Evolutionary conservation across 1,284 basidiomycete species (phyloP), one percentile per base, ranked within the genome.

Genomic region (Cutaneotrichosporon curvatum): DNA sequence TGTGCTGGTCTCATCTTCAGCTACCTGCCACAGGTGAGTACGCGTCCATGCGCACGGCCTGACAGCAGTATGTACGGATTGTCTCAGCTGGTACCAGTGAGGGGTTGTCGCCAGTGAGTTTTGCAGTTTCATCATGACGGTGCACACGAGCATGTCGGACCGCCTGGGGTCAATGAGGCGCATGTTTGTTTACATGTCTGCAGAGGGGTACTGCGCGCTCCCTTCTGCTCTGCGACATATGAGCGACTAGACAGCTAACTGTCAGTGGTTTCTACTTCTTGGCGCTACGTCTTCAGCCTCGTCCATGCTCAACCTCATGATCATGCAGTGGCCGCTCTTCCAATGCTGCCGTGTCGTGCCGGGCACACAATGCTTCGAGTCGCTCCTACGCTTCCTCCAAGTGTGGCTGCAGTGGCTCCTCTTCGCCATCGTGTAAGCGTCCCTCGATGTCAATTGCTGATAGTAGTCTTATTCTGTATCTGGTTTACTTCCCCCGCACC

Each of bases 271-370:
- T 67, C 74, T 97, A n/a, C 76, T 97, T 2, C 78, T 97, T 0
- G 95, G 95, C 10, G 85, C 86, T 48, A 94, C 88, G 1, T 85
- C 84, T 10, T 79, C 81, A 14, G 83, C 85, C 1, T 82, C 85
- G 1, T 84, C 79, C 0, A 79, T 89, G 78, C 74, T 91, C 43
- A 91, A 91, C 65, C 81, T 92, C 80, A 85, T 95, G 23, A 83
- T 88, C 4, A 79, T 96, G 53, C 90, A 96, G 65, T 96, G 87
- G 81, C 80, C 82, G 0, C 75, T 89, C 39, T 78, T 97, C 43
- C 79, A 76, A 44, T 97, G 92, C 67, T 97, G 92, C 68, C 73
- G 74, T 22, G 75, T 50, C 21, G 40, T 48, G 4, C 40, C 40
- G 20, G 28, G 41, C 33, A 81, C 82, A 10, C 78, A 76, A 46